Evolutionary conservation across 2,329 filamentous ascomycete species (phyloP).

Genomic region (Myotisia sp.): DNA sequence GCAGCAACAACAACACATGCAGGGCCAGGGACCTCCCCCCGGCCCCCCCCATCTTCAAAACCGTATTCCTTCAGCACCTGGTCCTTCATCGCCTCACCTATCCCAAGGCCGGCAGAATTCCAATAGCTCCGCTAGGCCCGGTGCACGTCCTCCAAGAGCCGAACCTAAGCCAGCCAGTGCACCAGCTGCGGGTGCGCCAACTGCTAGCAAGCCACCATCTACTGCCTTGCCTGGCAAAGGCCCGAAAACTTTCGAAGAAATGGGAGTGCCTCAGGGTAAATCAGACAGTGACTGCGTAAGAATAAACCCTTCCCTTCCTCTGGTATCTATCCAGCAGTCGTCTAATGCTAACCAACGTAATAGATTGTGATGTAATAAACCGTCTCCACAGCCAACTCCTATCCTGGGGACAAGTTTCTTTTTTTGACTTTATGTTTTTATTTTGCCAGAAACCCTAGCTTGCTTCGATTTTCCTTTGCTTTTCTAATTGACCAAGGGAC

Average conservation of each 20-base stretch:
- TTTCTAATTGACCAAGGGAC: no score
- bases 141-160: neutral
- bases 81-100: constrained; percentile 19
- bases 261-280: constrained; percentile 80
- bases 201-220: constrained; percentile 15
- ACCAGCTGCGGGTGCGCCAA: constrained; percentile 3
- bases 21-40: constrained; percentile 13
- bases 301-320: constrained; percentile 14
- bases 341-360: constrained; percentile 4
- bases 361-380: constrained; percentile 18
- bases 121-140: neutral
- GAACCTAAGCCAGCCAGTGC: neutral
- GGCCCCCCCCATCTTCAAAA: constrained; percentile 4
- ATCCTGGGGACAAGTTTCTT: no score
- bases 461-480: no score
- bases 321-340: neutral
- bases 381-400: no score
- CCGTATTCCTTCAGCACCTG: constrained; percentile 23
- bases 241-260: constrained; percentile 92
- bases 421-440: no score
- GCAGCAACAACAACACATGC: constrained; percentile 2
- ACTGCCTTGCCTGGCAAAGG: constrained; percentile 49
- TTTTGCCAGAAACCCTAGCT: no score
- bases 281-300: constrained; percentile 82
- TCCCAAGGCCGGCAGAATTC: constrained; percentile 4